Evolutionary conservation across 352 stramenopile genomes (phyloP).

Genomic region (Peronospora farinosa): DNA sequence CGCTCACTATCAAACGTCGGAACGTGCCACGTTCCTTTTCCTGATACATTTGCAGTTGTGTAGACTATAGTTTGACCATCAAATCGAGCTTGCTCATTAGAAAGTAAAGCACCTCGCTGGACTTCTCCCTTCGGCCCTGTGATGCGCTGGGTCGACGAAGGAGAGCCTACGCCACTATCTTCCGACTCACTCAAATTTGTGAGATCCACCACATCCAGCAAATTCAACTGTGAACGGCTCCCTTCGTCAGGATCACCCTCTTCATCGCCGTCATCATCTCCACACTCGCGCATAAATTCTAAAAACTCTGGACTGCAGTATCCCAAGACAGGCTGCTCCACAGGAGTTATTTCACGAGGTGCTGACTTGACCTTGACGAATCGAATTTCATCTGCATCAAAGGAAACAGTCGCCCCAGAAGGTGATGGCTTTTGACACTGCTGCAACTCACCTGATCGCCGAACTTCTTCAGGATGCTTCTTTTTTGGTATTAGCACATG

Average conservation of each 20-base stretch:
- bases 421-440: slow-evolving; percentile 4
- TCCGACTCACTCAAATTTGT: slow-evolving; percentile 54
- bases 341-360: slow-evolving; percentile 8
- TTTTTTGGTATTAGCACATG: slow-evolving; percentile 27
- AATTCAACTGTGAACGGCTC: slow-evolving; percentile 25
- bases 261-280: slow-evolving; percentile 33
- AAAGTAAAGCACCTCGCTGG: not conserved
- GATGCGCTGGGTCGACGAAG: slow-evolving; percentile 7
- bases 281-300: slow-evolving; percentile 42
- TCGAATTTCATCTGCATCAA: slow-evolving; percentile 6
- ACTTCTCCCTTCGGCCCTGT: not conserved
- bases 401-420: not conserved
- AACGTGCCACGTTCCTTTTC: slow-evolving; percentile 15
- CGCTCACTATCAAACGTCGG: slow-evolving; percentile 19
- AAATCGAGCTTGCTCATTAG: not conserved
- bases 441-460: not conserved
- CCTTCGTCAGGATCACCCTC: slow-evolving; percentile 39
- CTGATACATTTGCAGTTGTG: slow-evolving; percentile 2
- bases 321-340: slow-evolving; percentile 24
- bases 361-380: slow-evolving; percentile 10
- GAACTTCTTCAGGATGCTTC: slow-evolving; percentile 10
- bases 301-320: slow-evolving; percentile 41
- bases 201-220: slow-evolving; percentile 56
- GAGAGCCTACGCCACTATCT: slow-evolving; percentile 29
- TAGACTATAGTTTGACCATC: not conserved